A percentile compares a stretch with the other conserved stretches of the same genome.
phyloP scores from a whole-genome alignment of 2,329 filamentous ascomycete species.

The Biscogniauxia mediterranea region DNA sequence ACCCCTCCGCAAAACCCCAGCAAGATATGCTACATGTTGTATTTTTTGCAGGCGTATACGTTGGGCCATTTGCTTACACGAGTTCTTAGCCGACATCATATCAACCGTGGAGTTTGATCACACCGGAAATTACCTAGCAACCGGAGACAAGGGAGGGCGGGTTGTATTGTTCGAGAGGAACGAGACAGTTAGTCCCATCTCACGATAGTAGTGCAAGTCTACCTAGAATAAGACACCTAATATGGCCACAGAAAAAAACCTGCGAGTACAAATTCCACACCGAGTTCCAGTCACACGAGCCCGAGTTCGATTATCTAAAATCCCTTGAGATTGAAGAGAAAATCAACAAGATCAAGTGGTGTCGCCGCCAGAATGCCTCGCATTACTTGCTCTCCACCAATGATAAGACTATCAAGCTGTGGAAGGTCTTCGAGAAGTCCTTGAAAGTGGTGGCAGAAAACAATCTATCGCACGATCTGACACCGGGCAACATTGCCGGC shows the following conservation, averaged over 20 bases:
- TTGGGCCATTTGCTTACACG: slow-evolving; percentile 22
- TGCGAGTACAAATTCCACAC: slow-evolving; percentile 99
- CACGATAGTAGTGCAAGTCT: neutral
- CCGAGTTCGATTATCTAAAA: slow-evolving; percentile 98
- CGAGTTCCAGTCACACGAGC: slow-evolving; percentile 98
- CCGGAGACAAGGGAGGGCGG: slow-evolving; percentile 84
- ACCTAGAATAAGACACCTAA: slow-evolving; percentile 10
- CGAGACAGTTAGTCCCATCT: slow-evolving; percentile 70
- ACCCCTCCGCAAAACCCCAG: neutral
- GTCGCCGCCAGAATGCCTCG: slow-evolving; percentile 93
- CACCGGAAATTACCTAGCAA: slow-evolving; percentile 84
- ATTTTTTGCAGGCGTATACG: slow-evolving; percentile 17
- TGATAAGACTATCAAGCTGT: slow-evolving; percentile 99
- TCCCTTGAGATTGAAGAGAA: slow-evolving; percentile 99
- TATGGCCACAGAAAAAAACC: slow-evolving; percentile 80
- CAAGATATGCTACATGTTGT: neutral
- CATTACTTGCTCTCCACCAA: slow-evolving; percentile 98
- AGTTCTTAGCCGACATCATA: slow-evolving; percentile 74
- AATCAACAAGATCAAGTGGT: slow-evolving; percentile 99
- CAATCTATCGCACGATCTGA: slow-evolving; percentile 92
- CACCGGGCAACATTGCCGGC: slow-evolving; percentile 68
- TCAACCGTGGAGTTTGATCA: slow-evolving; percentile 90
- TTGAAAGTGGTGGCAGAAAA: slow-evolving; percentile 99
- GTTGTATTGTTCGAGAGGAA: slow-evolving; percentile 90
- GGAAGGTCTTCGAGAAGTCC: slow-evolving; percentile 99